Percentiles rank a stretch among this genome's conserved stretches.
Conservation (phyloP, 345 rosid genomes). For the Eutrema heterophyllum region DNA sequence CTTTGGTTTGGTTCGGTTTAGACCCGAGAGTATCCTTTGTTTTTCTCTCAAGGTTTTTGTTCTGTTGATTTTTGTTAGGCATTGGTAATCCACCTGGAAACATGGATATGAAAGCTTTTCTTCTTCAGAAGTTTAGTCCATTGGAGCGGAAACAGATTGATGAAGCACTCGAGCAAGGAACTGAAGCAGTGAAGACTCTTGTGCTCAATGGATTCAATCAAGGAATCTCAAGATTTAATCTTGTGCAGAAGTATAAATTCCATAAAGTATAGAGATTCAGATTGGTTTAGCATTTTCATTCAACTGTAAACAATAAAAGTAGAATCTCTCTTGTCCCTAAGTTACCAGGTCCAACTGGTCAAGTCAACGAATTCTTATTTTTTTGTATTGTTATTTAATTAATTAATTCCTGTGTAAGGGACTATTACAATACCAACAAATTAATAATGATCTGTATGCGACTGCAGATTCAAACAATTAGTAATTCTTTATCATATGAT, state of each 20-base stretch:
- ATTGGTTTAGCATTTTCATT: neutral
- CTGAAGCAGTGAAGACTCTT: conserved; percentile 57
- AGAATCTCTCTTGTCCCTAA: no score
- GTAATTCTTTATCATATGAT: neutral
- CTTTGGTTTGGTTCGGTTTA: neutral
- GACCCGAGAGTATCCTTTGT: neutral
- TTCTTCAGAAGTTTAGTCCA: conserved; percentile 74
- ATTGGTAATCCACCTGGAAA: conserved; percentile 87
- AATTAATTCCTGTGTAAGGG: no score
- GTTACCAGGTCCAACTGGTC: no score
- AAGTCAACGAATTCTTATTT: no score
- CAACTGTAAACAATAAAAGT: neutral
- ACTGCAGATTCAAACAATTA: no score
- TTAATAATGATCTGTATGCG: no score
- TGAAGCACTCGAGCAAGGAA: conserved; percentile 61
- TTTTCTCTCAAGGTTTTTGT: neutral
- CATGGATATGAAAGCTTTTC: conserved; percentile 94
- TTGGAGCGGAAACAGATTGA: conserved; percentile 68
- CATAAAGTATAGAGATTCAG: conserved; percentile 42
- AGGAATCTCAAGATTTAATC: conserved; percentile 57
- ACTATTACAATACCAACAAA: no score
- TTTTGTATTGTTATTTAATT: no score
- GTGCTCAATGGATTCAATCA: conserved; percentile 56
- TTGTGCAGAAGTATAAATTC: conserved; percentile 71
- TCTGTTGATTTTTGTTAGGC: conserved; percentile 39